Evolutionary conservation across 306 rosid genomes (phyloP), one percentile per base, ranked within the genome.

Genomic region (Cucumis cinereus): DNA sequence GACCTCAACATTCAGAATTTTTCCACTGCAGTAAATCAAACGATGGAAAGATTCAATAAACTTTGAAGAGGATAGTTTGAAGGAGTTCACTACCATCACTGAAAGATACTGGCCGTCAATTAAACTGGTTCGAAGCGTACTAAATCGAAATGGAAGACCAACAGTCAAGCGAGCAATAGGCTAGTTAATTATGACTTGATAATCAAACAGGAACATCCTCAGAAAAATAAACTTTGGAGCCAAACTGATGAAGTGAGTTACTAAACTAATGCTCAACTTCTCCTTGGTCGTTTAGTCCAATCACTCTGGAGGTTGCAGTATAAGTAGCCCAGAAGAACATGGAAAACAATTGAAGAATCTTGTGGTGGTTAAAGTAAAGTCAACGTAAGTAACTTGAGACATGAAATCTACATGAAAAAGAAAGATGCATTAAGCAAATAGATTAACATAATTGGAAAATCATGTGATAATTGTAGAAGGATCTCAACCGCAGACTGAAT

Each of bases 1-100:
- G 59, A 94, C 87, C 70, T 90, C 97, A 74, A 94, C 84, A 62
- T 89, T 83, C 87, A 90, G 66, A 82, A 94, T 89, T 61, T 92
- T 82, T 22, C 99, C 99, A 80, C 97, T 94, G 95, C 87, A 81
- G 81, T 62, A 40, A 56, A 60, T 26, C 55, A 57, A 59, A 59
- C 10, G 14, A 56, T 7, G 52, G 38, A 58, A 19, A 75, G 23
- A 45, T 75, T 75, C 33, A 59, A 75, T 40, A 4, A 24, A 15
- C 58, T 47, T 23, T 7, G 23, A 13, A 70, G 17, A 70, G 22
- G 15, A 70, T 70, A 22, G 20, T 70, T 47, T 68, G 12, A 7
- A 68, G 20, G 19, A 6, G 35, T 43, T 43, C 20, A 22, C n/a
- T 7, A 16, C 24, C 58, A 26, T 13, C 50, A 4, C 4, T 24